These are phyloP conservation scores for Chlamydomonas sp. DNA, from an alignment of 139 green algal species.

Conservation along the genomic window DNA sequence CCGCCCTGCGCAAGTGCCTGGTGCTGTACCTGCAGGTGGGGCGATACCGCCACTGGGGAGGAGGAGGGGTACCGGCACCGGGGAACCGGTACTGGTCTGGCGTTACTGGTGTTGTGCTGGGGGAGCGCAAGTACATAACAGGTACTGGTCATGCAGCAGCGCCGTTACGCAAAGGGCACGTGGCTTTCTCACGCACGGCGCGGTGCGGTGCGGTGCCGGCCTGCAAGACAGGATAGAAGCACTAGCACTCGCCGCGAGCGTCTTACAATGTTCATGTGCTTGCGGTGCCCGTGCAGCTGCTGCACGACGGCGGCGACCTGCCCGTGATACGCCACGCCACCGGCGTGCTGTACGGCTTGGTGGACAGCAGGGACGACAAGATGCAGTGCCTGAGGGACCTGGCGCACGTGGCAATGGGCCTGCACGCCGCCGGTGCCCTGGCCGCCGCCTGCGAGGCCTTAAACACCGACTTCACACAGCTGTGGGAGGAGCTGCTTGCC, in stretches of 20 bases:
- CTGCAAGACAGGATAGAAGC: too few species aligned
- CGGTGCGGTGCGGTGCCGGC: too few species aligned
- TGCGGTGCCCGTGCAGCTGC: background rate
- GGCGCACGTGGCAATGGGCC: background rate
- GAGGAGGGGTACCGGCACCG: background rate
- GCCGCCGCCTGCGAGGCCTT: background rate
- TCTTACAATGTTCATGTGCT: too few species aligned
- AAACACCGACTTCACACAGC: too few species aligned
- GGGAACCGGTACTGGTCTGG: too few species aligned
- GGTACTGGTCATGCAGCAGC: too few species aligned
- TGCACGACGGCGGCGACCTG: background rate
- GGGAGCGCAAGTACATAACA: too few species aligned
- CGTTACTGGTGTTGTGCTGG: too few species aligned
- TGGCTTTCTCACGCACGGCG: too few species aligned
- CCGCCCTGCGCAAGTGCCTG: constrained; percentile 21
- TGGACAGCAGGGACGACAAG: background rate
- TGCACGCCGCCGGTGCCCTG: background rate
- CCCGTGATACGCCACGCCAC: background rate
- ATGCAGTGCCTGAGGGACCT: constrained; percentile 24
- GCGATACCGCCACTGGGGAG: background rate
- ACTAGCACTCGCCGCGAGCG: too few species aligned
- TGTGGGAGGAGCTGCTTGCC: too few species aligned
- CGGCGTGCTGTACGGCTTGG: background rate
- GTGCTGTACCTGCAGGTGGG: constrained; percentile 29
- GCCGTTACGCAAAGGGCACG: too few species aligned